phyloP scores from a whole-genome alignment of 2,329 filamentous ascomycete species.

The Aspergillus neoniger region DNA sequence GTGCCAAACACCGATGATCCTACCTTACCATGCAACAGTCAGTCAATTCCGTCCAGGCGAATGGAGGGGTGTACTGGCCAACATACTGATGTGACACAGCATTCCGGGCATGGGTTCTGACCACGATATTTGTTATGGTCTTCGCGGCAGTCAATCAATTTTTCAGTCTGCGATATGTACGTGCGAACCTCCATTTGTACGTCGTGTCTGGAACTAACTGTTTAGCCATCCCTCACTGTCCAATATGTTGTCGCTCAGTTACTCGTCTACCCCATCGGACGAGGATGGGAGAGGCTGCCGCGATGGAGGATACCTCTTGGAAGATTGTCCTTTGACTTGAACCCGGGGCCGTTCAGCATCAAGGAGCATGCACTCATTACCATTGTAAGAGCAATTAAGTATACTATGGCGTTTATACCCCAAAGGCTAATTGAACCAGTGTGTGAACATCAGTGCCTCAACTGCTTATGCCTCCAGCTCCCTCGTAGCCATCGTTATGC shows the following conservation, averaged over 20 bases:
- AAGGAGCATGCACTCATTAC: slow-evolving; percentile 29
- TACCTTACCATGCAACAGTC: slow-evolving; percentile 35
- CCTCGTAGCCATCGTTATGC: slow-evolving; percentile 37
- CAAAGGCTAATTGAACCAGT: slow-evolving; percentile 12
- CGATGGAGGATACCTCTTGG: slow-evolving; percentile 26
- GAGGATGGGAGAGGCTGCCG: slow-evolving; percentile 27
- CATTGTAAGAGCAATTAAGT: slow-evolving; percentile 17
- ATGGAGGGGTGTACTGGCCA: too few relatives aligned
- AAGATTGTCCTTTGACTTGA: slow-evolving; percentile 23
- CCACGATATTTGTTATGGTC: slow-evolving; percentile 27
- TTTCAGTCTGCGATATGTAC: slow-evolving; percentile 29
- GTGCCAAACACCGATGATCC: slow-evolving; percentile 40
- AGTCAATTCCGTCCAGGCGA: background rate
- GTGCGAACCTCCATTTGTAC: background rate
- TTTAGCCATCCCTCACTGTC: slow-evolving; percentile 25
- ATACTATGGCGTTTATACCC: too few relatives aligned
- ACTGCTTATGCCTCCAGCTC: slow-evolving; percentile 30
- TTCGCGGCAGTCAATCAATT: slow-evolving; percentile 30
- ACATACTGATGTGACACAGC: slow-evolving; percentile 20
- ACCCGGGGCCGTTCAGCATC: slow-evolving; percentile 25
- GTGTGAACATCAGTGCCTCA: slow-evolving; percentile 34
- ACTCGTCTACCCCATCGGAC: slow-evolving; percentile 24
- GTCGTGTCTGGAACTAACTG: background rate
- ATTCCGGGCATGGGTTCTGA: slow-evolving; percentile 34
- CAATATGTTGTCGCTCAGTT: slow-evolving; percentile 28